Evolutionary conservation across 2,329 filamentous ascomycete genomes (phyloP), one percentile per base, ranked within the genome.

Genomic region (Pseudogymnoascus sp.): DNA sequence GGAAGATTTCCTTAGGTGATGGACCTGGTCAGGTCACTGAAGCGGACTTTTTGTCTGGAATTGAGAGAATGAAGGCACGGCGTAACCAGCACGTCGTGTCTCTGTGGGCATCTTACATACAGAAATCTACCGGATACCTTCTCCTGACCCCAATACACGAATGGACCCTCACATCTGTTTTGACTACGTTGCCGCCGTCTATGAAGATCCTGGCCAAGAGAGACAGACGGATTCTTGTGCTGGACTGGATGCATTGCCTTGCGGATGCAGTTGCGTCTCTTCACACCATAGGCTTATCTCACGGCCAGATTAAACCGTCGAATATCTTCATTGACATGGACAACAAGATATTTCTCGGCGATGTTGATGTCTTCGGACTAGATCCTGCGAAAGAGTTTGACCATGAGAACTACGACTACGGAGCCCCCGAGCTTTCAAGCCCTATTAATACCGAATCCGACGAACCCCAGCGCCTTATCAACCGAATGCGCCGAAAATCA

Each of bases 191-290:
- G 4, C 85, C 87, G 2, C 75, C 80, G 20, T 80, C 82, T 20
- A 80, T 87, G 70, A 86, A 87, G 67, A 81, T 80, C 59, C 71
- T 90, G 9, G 68, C 81, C 3, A 88, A 89, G 69, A 76, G 78
- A 58, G 79, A 82, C 39, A 78, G 86, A 25, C 79, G 85, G 35
- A 75, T 77, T 50, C 74, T 87, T 14, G 71, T 90, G 4, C 77
- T 90, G 69, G 86, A 89, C 70, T 91, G 88, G 88, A 82, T 91
- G 68, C 84, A 88, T 68, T 91, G 88, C 70, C 78, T 91, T 3
- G 81, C 39, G 4, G 86, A 90, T 70, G 85, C 87, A 1, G 69
- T 91, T 14, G 82, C 85, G 60, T 88, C 82, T 64, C 74, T 91
- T 2, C 88, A 91, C 69, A 80, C 79, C 64, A 80, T 80, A 57